Base-by-base conservation (phyloP, 306 rosid genomes). In the Urtica urens region DNA sequence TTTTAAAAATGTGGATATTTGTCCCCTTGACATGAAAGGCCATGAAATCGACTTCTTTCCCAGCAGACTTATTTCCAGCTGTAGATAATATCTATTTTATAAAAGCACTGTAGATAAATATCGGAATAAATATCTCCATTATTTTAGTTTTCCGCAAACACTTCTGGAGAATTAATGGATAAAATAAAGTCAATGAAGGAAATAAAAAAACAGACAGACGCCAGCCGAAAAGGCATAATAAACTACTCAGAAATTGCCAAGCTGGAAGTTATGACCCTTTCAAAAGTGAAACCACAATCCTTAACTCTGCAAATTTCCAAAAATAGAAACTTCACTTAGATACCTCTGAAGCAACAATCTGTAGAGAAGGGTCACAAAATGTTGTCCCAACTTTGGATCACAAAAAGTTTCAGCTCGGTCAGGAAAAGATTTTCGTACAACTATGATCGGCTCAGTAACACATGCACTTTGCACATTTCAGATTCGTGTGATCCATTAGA, bases 271-370 rank as follows among this genome's bases (percentile, higher is more conserved):
- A 49, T 49, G 27, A 6, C 35, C 54, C 16, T 10, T 28, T 34
- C n/a, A n/a, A n/a, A n/a, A n/a, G n/a, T 51, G 57, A 30, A 34
- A 28, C 57, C 57, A 51, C 44, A 22, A 49, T 4, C 38, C 18
- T 10, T 12, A 18, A 50, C 17, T 30, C 40, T 50, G 55, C 53
- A 48, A 8, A 18, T 31, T 29, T 19, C 26, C 39, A 49, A 49
- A 18, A 16, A 16, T 12, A 49, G 24, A 11, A 19, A 18, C 10
- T 48, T 24, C 12, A 25, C 23, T 18, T 48, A 0, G 22, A 48
- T 48, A 3, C 20, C 21, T 19, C 48, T 16, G 13, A 26, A 48
- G 22, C 38, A 23, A n/a, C 51, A 46, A 23, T 46, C 49, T 44
- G 51, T 7, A 24, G 10, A 6, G 1, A 6, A 42, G 13, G 48